Conservation (phyloP, 805 yeast species). For the Candida sphagnicola region DNA sequence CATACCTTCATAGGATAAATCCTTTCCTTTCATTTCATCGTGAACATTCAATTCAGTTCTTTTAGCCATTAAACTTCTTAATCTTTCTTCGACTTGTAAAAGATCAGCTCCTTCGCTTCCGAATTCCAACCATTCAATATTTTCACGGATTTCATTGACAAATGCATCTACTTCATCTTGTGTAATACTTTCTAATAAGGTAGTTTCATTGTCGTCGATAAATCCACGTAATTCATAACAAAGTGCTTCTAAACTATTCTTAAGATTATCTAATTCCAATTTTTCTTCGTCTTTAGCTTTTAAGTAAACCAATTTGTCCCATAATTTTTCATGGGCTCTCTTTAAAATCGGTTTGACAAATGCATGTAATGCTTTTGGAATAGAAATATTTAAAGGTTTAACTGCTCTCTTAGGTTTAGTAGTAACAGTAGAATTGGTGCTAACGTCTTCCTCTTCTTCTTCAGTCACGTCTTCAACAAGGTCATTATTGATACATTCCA, state of each 20-base stretch:
- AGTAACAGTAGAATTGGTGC: conserved; percentile 9
- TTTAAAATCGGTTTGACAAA: conserved; percentile 27
- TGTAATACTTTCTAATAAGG: conserved; percentile 35
- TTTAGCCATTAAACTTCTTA: conserved; percentile 15
- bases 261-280: conserved; percentile 49
- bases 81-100: conserved; percentile 23
- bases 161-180: conserved; percentile 19
- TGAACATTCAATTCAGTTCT: conserved; percentile 25
- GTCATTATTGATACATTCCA: conserved; percentile 34
- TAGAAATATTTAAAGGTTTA: conserved; percentile 20
- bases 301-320: conserved; percentile 47
- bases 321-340: conserved; percentile 42
- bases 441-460: conserved; percentile 9
- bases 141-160: conserved; percentile 36
- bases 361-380: conserved; percentile 47
- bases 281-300: conserved; percentile 55
- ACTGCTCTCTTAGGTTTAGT: conserved; percentile 14
- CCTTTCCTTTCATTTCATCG: conserved; percentile 40
- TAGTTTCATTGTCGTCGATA: conserved; percentile 50
- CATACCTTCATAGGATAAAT: conserved; percentile 46
- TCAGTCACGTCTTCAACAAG: conserved; percentile 8
- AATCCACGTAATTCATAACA: conserved; percentile 64
- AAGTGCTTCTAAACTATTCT: conserved; percentile 69
- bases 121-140: conserved; percentile 75
- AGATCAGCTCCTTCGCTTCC: conserved; percentile 52